Conservation (phyloP, 305 asterid species). For the Solanum aculeatissimum region DNA sequence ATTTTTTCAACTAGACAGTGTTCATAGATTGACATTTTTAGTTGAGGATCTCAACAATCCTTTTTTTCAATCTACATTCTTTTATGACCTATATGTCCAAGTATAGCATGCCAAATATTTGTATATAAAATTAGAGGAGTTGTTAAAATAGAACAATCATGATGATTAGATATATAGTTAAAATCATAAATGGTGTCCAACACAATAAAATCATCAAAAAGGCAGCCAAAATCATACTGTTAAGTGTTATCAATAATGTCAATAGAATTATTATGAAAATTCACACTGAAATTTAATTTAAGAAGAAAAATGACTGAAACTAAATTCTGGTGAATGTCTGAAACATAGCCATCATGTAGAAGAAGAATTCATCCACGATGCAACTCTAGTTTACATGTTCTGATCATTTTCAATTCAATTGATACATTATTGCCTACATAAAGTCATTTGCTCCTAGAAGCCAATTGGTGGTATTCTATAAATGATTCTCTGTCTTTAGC, state of each 20-base stretch:
- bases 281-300: neutral
- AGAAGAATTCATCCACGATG: neutral
- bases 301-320: neutral
- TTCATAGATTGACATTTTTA: neutral
- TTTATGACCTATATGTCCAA: neutral
- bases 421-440: neutral
- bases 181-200: neutral
- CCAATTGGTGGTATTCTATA: neutral
- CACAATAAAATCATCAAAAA: neutral
- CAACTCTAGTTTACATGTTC: neutral
- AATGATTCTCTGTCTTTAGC: neutral
- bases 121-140: neutral
- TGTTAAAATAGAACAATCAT: neutral
- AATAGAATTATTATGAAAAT: neutral
- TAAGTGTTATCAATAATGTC: neutral
- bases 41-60: neutral
- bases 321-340: neutral
- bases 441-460: neutral
- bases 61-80: neutral
- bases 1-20: neutral
- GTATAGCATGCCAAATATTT: neutral
- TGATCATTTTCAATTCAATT: neutral
- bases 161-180: neutral
- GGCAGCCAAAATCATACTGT: neutral
- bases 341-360: neutral